Conservation (phyloP, 129 eudicot species). For the Silybum marianum region DNA sequence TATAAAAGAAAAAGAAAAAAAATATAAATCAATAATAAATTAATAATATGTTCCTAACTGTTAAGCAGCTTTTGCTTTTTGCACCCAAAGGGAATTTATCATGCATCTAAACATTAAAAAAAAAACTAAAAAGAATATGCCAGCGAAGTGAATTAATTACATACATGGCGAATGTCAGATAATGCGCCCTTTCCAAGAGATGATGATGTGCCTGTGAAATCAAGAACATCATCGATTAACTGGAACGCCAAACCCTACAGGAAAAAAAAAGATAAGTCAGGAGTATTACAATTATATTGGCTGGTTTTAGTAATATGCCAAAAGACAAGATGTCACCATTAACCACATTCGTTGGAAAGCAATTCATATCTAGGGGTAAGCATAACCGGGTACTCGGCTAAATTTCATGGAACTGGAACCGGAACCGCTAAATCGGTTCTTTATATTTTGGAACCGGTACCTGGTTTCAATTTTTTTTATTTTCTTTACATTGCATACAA, state of each 20-base stretch:
- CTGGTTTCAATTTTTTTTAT: too few relatives aligned
- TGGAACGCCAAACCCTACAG: slow-evolving; percentile 92
- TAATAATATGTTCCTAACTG: neutral
- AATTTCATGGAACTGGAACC: neutral
- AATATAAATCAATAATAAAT: too few relatives aligned
- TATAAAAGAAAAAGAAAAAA: neutral
- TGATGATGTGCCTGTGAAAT: slow-evolving; percentile 90
- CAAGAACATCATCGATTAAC: slow-evolving; percentile 88
- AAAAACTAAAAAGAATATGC: neutral
- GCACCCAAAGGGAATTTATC: neutral
- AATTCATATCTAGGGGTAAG: too few relatives aligned
- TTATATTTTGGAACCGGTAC: too few relatives aligned
- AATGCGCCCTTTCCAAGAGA: slow-evolving; percentile 93
- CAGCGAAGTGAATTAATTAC: slow-evolving; percentile 36
- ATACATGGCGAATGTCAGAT: slow-evolving; percentile 97
- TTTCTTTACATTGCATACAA: too few relatives aligned
- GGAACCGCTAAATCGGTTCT: too few relatives aligned
- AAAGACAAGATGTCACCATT: neutral
- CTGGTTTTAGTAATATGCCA: neutral
- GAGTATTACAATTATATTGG: slow-evolving; percentile 1
- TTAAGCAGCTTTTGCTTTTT: neutral
- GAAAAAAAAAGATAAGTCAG: slow-evolving; percentile 16
- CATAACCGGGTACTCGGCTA: too few relatives aligned
- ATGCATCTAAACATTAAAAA: neutral
- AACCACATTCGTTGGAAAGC: neutral